phyloP scores from a whole-genome alignment of 345 rosid species.

The Salix dunnii region DNA sequence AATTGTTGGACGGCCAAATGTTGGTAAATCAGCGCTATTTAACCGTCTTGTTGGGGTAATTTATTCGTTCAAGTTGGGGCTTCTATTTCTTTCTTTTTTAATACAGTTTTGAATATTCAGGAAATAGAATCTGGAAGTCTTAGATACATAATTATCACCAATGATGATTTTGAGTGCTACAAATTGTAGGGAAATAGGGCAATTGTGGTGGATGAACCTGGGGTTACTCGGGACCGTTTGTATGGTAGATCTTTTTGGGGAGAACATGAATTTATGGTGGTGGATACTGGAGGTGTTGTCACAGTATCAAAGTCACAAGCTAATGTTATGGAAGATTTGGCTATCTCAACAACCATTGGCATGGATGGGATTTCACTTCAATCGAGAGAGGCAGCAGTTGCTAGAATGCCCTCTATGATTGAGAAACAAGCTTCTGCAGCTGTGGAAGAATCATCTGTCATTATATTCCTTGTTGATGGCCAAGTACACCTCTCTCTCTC shows the following conservation, averaged over 20 bases:
- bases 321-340: conserved; percentile 74
- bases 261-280: conserved; percentile 71
- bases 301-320: conserved; percentile 71
- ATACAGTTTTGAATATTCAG: neutral
- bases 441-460: conserved; percentile 76
- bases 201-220: conserved; percentile 96
- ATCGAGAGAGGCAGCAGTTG: conserved; percentile 85
- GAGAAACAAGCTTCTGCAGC: conserved; percentile 94
- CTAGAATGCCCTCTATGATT: conserved; percentile 96
- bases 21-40: conserved; percentile 91
- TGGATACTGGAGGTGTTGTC: conserved; percentile 92
- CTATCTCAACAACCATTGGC: conserved; percentile 74
- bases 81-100: neutral
- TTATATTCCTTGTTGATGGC: conserved; percentile 89
- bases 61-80: neutral
- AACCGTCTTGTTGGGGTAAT: conserved; percentile 93
- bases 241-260: conserved; percentile 96
- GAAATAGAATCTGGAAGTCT: neutral
- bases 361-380: conserved; percentile 89
- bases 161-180: neutral
- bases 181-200: conserved; percentile 68
- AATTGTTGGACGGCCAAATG: conserved; percentile 94
- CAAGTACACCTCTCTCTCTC: conserved; percentile 46
- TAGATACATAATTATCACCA: neutral
- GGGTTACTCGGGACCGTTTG: conserved; percentile 89